A percentile compares a stretch with the other conserved stretches of the same genome.
phyloP scores from a whole-genome alignment of 2,329 filamentous ascomycete species.

The Coleophoma cylindrospora region DNA sequence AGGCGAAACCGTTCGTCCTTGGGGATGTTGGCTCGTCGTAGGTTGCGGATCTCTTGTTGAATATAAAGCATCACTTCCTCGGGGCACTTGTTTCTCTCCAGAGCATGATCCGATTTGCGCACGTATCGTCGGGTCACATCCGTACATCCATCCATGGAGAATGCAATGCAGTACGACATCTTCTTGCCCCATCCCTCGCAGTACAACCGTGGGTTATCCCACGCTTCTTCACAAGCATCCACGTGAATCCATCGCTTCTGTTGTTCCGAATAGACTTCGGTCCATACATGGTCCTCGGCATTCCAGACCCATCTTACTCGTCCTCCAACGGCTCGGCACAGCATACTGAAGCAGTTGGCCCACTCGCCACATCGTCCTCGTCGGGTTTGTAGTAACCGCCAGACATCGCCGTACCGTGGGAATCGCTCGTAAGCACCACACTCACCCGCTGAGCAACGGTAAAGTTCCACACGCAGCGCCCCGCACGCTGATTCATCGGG shows the following conservation, averaged over 20 bases:
- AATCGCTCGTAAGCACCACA: constrained; percentile 85
- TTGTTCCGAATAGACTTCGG: constrained; percentile 92
- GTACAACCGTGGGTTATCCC: constrained; percentile 91
- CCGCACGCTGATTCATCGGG: constrained; percentile 87
- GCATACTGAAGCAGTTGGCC: constrained; percentile 98
- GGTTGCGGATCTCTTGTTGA: constrained; percentile 82
- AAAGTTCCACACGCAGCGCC: constrained; percentile 82
- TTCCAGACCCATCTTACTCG: constrained; percentile 98
- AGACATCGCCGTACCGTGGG: constrained; percentile 91
- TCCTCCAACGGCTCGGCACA: constrained; percentile 87
- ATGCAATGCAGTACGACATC: constrained; percentile 95
- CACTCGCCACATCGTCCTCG: constrained; percentile 89
- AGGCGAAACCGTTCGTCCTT: constrained; percentile 81
- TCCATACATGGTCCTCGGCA: constrained; percentile 95
- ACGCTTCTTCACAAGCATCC: constrained; percentile 88
- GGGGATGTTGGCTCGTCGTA: constrained; percentile 76
- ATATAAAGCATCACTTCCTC: constrained; percentile 91
- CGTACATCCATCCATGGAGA: constrained; percentile 79
- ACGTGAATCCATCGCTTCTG: constrained; percentile 95
- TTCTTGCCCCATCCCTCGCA: constrained; percentile 94
- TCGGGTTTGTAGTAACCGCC: constrained; percentile 81
- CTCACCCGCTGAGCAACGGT: constrained; percentile 71
- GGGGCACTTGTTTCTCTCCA: constrained; percentile 72
- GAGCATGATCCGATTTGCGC: constrained; percentile 66
- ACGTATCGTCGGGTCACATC: constrained; percentile 65